These are phyloP conservation scores for Malassezia globosa DNA, from an alignment of 1,284 basidiomycete species.

Conservation along the genomic window DNA sequence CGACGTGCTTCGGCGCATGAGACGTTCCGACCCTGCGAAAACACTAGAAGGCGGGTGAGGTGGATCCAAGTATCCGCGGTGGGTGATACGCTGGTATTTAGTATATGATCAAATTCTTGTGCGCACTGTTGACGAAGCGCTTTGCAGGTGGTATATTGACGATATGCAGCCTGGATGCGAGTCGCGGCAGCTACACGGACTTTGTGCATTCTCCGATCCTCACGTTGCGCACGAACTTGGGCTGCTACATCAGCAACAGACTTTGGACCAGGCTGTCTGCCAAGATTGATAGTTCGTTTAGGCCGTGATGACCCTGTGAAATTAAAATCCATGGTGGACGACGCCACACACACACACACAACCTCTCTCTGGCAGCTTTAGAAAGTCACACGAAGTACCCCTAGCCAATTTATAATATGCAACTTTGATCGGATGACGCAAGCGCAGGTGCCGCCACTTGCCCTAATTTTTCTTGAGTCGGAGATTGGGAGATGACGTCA, in stretches of 20 bases:
- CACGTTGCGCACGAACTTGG: conserved; percentile 4
- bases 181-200: conserved; percentile 7
- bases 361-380: too few species aligned
- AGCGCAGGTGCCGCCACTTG: too few species aligned
- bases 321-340: conserved; percentile 17
- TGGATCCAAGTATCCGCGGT: conserved; percentile 3
- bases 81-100: too few species aligned
- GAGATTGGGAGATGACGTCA: too few species aligned
- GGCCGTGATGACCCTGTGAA: conserved; percentile 18
- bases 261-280: neutral
- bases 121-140: neutral
- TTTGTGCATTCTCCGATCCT: neutral
- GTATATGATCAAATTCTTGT: neutral
- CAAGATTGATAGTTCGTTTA: conserved; percentile 12
- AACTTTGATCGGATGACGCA: conserved; percentile 7
- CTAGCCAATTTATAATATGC: too few species aligned
- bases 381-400: too few species aligned
- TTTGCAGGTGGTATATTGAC: neutral
- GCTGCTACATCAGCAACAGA: conserved; percentile 10
- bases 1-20: neutral
- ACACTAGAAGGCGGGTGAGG: conserved; percentile 4
- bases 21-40: neutral
- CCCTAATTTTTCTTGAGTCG: too few species aligned
- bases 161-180: conserved; percentile 13
- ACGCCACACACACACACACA: too few species aligned